phyloP scores from a whole-genome alignment of 257 asterid genomes.

The Fraxinus anomala region DNA sequence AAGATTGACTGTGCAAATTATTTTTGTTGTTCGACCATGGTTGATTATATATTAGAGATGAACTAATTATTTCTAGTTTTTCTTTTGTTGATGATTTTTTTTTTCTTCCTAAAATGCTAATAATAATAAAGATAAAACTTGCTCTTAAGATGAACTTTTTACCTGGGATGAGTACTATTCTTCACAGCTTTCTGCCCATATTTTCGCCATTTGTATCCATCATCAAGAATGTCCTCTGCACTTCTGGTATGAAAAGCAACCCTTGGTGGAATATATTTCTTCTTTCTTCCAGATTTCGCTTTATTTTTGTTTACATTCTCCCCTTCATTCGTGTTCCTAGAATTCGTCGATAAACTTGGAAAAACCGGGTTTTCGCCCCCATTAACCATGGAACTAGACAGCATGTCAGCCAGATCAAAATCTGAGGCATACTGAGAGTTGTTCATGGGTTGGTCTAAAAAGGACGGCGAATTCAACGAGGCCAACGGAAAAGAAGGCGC shows the following conservation, averaged over 20 bases:
- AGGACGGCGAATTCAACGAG: slow-evolving; percentile 15
- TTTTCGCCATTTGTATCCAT: slow-evolving; percentile 93
- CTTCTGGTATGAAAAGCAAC: slow-evolving; percentile 92
- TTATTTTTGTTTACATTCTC: slow-evolving; percentile 36
- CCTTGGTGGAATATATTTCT: slow-evolving; percentile 66
- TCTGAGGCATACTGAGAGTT: slow-evolving; percentile 40
- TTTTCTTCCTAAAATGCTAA: neutral
- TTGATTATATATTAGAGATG: too few species aligned
- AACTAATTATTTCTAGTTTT: neutral
- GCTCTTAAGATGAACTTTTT: slow-evolving; percentile 5
- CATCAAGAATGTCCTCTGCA: slow-evolving; percentile 88
- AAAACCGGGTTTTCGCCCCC: slow-evolving; percentile 29
- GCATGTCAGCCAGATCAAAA: slow-evolving; percentile 43
- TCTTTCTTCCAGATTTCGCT: slow-evolving; percentile 45
- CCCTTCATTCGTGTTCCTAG: slow-evolving; percentile 30
- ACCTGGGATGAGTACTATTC: slow-evolving; percentile 83
- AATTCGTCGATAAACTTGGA: slow-evolving; percentile 1
- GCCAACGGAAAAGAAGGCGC: slow-evolving; percentile 27
- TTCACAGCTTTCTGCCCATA: slow-evolving; percentile 95
- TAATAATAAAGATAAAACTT: neutral
- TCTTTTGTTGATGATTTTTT: neutral
- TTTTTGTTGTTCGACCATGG: too few species aligned
- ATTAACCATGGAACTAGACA: slow-evolving; percentile 22
- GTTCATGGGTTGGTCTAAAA: slow-evolving; percentile 49
- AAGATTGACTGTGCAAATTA: too few species aligned